Evolutionary conservation across 1,284 basidiomycete genomes (phyloP).

Genomic region (Porogramme epimiltina): DNA sequence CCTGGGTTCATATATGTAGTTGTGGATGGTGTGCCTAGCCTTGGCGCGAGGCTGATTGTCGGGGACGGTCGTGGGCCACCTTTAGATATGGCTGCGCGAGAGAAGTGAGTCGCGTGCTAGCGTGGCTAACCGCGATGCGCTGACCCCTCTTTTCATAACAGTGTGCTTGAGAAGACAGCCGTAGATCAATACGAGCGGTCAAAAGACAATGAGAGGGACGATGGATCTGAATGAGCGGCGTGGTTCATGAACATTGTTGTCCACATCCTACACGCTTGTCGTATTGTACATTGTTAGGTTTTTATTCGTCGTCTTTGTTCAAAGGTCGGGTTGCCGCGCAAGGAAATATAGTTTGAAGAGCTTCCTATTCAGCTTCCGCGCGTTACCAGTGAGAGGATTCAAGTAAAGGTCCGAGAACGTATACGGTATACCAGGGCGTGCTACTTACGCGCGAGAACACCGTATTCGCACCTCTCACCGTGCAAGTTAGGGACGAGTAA

Average conservation of each 20-base stretch:
- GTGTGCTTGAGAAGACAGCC: constrained; percentile 44
- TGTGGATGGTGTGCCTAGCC: constrained; percentile 68
- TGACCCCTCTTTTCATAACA: constrained; percentile 20
- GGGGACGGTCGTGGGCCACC: constrained; percentile 65
- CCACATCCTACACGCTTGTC: too few species aligned
- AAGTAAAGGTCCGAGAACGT: too few species aligned
- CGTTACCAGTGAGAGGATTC: too few species aligned
- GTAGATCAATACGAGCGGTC: constrained; percentile 54
- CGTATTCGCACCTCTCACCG: too few species aligned
- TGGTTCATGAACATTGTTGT: neutral
- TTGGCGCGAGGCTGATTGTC: constrained; percentile 67
- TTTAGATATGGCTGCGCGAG: constrained; percentile 52
- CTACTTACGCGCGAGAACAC: too few species aligned
- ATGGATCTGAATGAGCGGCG: constrained; percentile 28
- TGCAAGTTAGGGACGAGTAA: too few species aligned
- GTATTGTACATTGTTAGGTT: neutral
- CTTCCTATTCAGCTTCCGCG: too few species aligned
- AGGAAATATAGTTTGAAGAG: too few species aligned
- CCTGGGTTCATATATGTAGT: constrained; percentile 80
- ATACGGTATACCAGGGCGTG: too few species aligned
- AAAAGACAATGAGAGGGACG: constrained; percentile 34
- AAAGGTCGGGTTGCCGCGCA: too few species aligned
- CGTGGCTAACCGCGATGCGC: neutral
- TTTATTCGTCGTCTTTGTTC: too few species aligned
- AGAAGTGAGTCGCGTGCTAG: constrained; percentile 48